A percentile compares a stretch with the other conserved stretches of the same genome.
Evolutionary conservation across 75 land plant species (phyloP).

Genomic region (Isoetes taiwanensis): DNA sequence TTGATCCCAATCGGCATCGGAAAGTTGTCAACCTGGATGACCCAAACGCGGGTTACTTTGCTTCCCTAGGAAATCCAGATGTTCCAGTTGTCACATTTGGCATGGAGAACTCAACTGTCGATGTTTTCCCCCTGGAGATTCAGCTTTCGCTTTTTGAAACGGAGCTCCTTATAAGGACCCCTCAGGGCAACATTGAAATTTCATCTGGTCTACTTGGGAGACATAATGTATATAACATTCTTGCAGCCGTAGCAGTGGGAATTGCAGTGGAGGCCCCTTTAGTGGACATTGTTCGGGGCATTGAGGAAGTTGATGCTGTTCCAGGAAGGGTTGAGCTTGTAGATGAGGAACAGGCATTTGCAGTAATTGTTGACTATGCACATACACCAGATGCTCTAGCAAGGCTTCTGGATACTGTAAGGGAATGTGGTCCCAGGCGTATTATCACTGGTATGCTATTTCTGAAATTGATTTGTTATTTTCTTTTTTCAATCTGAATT

Average conservation of each 20-base stretch:
- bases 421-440: slow-evolving; percentile 12
- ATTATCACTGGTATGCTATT: slow-evolving; percentile 8
- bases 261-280: slow-evolving; percentile 25
- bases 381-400: slow-evolving; percentile 13
- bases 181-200: slow-evolving; percentile 17
- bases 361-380: slow-evolving; percentile 12
- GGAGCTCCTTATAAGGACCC: slow-evolving; percentile 17
- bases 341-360: slow-evolving; percentile 8
- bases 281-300: slow-evolving; percentile 23
- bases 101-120: slow-evolving; percentile 16
- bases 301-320: slow-evolving; percentile 27
- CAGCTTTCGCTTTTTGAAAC: slow-evolving; percentile 23
- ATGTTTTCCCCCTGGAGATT: slow-evolving; percentile 22
- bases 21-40: slow-evolving; percentile 28
- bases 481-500: neutral
- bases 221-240: slow-evolving; percentile 30
- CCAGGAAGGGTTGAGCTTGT: slow-evolving; percentile 13
- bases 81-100: slow-evolving; percentile 26
- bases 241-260: slow-evolving; percentile 30
- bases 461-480: neutral
- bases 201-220: slow-evolving; percentile 24
- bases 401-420: slow-evolving; percentile 10
- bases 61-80: slow-evolving; percentile 17
- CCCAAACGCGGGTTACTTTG: slow-evolving; percentile 24
- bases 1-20: slow-evolving; percentile 20